phyloP scores from a whole-genome alignment of 768 basidiomycete species.

The Suillus placidus region DNA sequence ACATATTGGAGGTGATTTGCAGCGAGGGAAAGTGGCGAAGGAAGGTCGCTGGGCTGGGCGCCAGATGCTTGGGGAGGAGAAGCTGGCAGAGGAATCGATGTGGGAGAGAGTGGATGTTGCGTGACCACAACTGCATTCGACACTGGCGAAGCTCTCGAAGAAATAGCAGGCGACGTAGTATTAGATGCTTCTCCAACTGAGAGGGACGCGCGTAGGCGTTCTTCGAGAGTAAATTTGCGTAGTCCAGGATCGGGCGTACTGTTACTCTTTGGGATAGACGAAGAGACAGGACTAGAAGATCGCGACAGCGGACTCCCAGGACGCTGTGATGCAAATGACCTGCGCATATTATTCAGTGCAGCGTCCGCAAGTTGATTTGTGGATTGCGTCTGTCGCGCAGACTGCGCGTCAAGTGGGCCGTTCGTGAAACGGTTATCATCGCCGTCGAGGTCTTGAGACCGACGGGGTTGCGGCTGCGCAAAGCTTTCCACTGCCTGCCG shows the following conservation, averaged over 20 bases:
- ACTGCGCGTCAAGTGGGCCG: slow-evolving; percentile 37
- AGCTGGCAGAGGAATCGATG: slow-evolving; percentile 44
- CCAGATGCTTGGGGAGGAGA: background rate
- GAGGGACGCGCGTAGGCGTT: slow-evolving; percentile 70
- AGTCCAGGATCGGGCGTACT: slow-evolving; percentile 23
- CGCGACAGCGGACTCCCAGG: slow-evolving; percentile 28
- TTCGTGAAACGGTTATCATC: slow-evolving; percentile 36
- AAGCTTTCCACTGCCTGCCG: slow-evolving; percentile 73
- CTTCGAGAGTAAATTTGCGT: slow-evolving; percentile 69
- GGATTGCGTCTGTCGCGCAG: slow-evolving; percentile 36
- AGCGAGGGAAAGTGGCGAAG: background rate
- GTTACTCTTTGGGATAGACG: slow-evolving; percentile 17
- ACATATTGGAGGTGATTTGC: background rate
- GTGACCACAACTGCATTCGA: slow-evolving; percentile 28
- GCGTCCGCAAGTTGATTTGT: slow-evolving; percentile 27
- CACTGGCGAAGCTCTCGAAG: slow-evolving; percentile 46
- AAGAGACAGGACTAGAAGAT: slow-evolving; percentile 29
- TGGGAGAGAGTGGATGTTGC: slow-evolving; percentile 44
- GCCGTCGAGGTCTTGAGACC: slow-evolving; percentile 36
- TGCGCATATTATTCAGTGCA: slow-evolving; percentile 52
- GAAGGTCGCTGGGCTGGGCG: background rate
- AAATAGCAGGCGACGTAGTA: slow-evolving; percentile 42
- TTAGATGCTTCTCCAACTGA: slow-evolving; percentile 58
- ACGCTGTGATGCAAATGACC: slow-evolving; percentile 59
- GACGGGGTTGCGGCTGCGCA: slow-evolving; percentile 49